Evolutionary conservation across 2,329 filamentous ascomycete species (phyloP), one percentile per base, ranked within the genome.

Genomic region (Talaromyces sp.): DNA sequence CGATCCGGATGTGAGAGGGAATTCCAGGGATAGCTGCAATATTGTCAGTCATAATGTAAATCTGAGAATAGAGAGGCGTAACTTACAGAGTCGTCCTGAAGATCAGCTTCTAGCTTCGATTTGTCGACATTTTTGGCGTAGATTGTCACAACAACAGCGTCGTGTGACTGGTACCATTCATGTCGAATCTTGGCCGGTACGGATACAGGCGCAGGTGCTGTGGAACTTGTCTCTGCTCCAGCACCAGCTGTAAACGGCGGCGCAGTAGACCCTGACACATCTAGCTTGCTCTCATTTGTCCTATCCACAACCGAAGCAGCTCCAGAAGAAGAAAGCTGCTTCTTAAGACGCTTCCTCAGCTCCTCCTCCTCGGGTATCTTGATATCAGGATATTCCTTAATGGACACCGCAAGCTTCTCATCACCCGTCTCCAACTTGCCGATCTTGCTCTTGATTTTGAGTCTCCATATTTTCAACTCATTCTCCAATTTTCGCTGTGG

Each of bases 131-230:
- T 86, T 73, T 89, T 90, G 2, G 86, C 87, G 60, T 90, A 83
- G n/a, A 91, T 79, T 0, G 85, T 88, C 69, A 90, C 81, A 33
- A 85, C 86, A 60, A 90, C 83, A 11, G 77, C 83, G n/a, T 86
- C 83, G 16, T 78, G 78, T 54, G 83, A 87, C 71, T 90, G 87
- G 70, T 89, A 90, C 87, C 87, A 91, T 66, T 90, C 89, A 70
- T 89, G 83, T 64, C 88, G 84, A 69, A 90, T 85, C 73, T 89
- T 89, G 66, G 84, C 81, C 5, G 84, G 84, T 65, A 65, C 39
- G 3, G 52, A 9, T 65, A 66, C 39, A n/a, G 52, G 35, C n/a
- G 64, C 64, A 43, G 64, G 24, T 45, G 43, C 14, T 31, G 60
- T 54, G 31, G 65, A 41, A 9, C 68, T 33, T 41, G 47, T 8